Evolutionary conservation across 352 stramenopile genomes (phyloP).

Genomic region (Phytophthora idaei): DNA sequence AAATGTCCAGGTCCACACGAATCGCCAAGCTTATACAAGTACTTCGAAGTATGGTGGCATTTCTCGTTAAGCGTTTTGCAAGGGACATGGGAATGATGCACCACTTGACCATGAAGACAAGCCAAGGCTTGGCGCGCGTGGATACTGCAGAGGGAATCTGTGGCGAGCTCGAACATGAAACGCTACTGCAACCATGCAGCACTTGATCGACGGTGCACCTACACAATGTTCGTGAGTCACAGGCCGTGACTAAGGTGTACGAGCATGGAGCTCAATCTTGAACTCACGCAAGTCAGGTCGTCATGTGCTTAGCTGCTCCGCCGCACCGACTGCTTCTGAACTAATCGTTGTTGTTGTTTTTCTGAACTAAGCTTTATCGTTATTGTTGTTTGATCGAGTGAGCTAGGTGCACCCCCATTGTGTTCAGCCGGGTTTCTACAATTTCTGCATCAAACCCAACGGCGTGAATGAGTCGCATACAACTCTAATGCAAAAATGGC

Average conservation of each 20-base stretch:
- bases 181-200: no score
- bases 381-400: constrained; percentile 13
- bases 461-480: neutral
- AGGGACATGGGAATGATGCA: neutral
- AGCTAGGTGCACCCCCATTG: constrained; percentile 10
- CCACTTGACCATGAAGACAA: neutral
- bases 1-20: neutral
- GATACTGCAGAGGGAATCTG: neutral
- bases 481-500: constrained; percentile 27
- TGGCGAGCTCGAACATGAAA: neutral
- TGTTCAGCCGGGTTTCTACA: constrained; percentile 10
- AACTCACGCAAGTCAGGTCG: neutral
- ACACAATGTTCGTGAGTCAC: no score
- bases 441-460: neutral
- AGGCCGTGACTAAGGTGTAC: neutral
- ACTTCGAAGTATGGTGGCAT: no score
- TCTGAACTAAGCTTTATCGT: neutral
- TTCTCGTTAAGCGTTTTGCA: no score
- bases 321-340: constrained; percentile 24
- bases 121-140: neutral
- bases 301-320: constrained; percentile 2
- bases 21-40: no score
- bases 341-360: constrained; percentile 15
- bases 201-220: no score
- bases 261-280: constrained; percentile 1